These are phyloP conservation scores for Tylopilus sp. DNA, from an alignment of 768 basidiomycete species.

Conservation along the genomic window DNA sequence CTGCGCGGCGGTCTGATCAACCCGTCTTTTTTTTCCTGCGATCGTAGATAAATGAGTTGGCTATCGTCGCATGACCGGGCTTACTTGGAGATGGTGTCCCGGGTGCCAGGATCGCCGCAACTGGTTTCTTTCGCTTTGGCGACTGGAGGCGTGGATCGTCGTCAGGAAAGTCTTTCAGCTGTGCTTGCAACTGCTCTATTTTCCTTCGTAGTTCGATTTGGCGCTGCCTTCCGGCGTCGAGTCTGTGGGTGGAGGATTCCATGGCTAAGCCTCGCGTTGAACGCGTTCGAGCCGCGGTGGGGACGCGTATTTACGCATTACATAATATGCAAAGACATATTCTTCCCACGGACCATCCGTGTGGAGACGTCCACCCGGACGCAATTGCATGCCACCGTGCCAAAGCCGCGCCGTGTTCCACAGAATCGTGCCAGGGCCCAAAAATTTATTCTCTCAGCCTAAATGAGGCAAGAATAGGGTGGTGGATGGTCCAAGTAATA, in stretches of 20 bases:
- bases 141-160: conserved; percentile 29
- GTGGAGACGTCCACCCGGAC: conserved; percentile 1
- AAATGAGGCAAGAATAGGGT: conserved; percentile 1
- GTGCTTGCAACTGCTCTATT: conserved; percentile 54
- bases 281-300: conserved; percentile 19
- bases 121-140: conserved; percentile 47
- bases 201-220: conserved; percentile 51
- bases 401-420: conserved; percentile 3
- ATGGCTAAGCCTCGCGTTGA: conserved; percentile 32
- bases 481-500: conserved; percentile 5
- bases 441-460: not conserved
- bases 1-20: conserved; percentile 27
- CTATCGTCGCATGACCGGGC: conserved; percentile 13
- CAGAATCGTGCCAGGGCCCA: conserved; percentile 4
- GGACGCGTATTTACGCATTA: conserved; percentile 18
- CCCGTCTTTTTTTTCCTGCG: conserved; percentile 43
- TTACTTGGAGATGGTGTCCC: conserved; percentile 66
- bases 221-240: conserved; percentile 34
- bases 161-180: conserved; percentile 41
- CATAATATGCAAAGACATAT: conserved; percentile 12
- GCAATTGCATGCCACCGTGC: conserved; percentile 9
- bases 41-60: conserved; percentile 1
- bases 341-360: conserved; percentile 10
- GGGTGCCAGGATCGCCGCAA: conserved; percentile 40
- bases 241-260: conserved; percentile 52